phyloP scores from a whole-genome alignment of 148 eudicot genomes.

The Arctostaphylos glauca region DNA sequence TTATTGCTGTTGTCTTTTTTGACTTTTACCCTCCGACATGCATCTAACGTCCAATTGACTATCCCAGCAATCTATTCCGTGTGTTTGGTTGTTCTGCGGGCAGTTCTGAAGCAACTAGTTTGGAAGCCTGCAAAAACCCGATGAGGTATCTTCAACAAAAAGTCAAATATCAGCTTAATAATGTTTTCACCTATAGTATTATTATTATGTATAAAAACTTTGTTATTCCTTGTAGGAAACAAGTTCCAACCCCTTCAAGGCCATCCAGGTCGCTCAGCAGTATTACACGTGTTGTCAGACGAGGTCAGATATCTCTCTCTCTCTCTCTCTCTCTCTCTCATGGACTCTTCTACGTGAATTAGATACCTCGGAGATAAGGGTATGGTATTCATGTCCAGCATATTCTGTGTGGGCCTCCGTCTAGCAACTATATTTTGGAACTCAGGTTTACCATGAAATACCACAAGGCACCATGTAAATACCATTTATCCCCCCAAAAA shows the following conservation, averaged over 20 bases:
- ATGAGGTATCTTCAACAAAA: constrained; percentile 58
- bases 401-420: neutral
- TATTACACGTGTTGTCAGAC: constrained; percentile 61
- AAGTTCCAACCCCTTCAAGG: constrained; percentile 81
- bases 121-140: constrained; percentile 98
- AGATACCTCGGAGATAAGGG: neutral
- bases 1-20: neutral
- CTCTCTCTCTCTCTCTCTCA: constrained; percentile 16
- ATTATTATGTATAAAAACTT: neutral
- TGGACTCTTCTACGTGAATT: neutral
- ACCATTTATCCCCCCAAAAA: neutral
- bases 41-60: constrained; percentile 7
- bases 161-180: neutral
- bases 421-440: neutral
- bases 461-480: neutral
- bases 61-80: constrained; percentile 90
- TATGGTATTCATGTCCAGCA: neutral
- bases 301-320: constrained; percentile 41
- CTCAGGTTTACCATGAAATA: neutral
- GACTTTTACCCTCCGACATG: neutral
- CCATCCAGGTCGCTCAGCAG: constrained; percentile 74
- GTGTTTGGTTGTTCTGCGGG: constrained; percentile 83
- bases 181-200: constrained; percentile 1
- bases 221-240: constrained; percentile 49
- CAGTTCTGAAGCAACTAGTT: constrained; percentile 83